Conservation (phyloP, 176 grass and related monocot species). For the Aegilops bicornis region DNA sequence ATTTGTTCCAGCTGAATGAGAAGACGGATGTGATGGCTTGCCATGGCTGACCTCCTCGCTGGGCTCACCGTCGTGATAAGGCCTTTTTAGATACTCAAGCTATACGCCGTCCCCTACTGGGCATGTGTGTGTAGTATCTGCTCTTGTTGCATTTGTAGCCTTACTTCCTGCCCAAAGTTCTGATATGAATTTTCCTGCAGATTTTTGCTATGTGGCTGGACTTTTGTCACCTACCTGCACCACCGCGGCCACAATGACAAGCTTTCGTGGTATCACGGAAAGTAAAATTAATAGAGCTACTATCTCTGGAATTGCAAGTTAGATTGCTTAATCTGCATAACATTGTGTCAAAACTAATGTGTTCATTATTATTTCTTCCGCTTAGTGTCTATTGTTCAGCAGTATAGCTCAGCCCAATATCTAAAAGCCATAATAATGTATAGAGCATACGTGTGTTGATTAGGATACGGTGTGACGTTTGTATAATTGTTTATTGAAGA, state of each 20-base stretch:
- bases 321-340: neutral
- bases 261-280: slow-evolving; percentile 74
- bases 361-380: neutral
- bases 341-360: neutral
- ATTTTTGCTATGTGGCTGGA: slow-evolving; percentile 79
- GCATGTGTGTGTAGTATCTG: slow-evolving; percentile 9
- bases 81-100: slow-evolving; percentile 52
- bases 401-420: neutral
- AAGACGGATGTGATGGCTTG: slow-evolving; percentile 59
- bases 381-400: neutral
- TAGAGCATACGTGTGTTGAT: neutral
- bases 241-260: slow-evolving; percentile 64
- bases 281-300: slow-evolving; percentile 22
- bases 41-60: slow-evolving; percentile 51
- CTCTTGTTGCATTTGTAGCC: neutral
- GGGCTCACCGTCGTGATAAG: slow-evolving; percentile 48
- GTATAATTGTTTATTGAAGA: neutral
- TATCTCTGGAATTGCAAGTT: neutral
- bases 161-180: neutral
- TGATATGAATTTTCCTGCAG: slow-evolving; percentile 32
- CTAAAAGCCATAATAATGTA: neutral
- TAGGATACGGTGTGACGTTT: neutral
- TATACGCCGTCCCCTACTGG: slow-evolving; percentile 61
- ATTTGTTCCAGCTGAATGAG: slow-evolving; percentile 59
- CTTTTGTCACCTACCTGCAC: slow-evolving; percentile 67